phyloP scores from a whole-genome alignment of 176 grass and related monocot genomes.

The Rhynchospora tenuis region DNA sequence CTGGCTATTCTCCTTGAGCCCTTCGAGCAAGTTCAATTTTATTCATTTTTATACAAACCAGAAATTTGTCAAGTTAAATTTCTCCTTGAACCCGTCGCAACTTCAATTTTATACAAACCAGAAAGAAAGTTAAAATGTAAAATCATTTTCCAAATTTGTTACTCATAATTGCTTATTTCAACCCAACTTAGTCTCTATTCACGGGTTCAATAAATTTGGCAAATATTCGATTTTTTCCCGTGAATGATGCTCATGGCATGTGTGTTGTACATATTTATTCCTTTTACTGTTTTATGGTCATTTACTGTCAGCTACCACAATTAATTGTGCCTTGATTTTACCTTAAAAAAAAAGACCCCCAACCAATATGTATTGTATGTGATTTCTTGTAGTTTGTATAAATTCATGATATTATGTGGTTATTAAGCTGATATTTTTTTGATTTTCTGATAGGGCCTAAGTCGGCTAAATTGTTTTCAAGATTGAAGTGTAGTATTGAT shows the following conservation, averaged over 20 bases:
- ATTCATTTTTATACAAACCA: too few relatives aligned
- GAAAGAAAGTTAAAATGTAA: not conserved
- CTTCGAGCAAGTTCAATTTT: too few relatives aligned
- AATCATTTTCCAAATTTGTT: not conserved
- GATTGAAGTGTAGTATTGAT: too few relatives aligned
- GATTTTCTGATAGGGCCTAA: too few relatives aligned
- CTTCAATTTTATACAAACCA: too few relatives aligned
- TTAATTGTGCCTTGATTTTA: not conserved
- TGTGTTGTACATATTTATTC: not conserved
- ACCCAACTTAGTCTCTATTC: not conserved
- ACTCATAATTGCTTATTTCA: not conserved
- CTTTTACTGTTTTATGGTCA: not conserved
- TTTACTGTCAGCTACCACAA: not conserved
- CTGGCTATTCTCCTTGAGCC: too few relatives aligned
- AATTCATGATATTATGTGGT: not conserved
- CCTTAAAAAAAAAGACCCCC: not conserved
- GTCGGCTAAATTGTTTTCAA: too few relatives aligned
- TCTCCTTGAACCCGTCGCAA: too few relatives aligned
- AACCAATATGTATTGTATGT: not conserved
- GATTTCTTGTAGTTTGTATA: not conserved
- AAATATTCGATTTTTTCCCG: not conserved
- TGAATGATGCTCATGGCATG: not conserved
- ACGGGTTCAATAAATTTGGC: not conserved
- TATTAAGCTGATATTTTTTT: too few relatives aligned
- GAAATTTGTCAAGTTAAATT: too few relatives aligned